Base-by-base conservation (phyloP, 2,329 filamentous ascomycete genomes). In the Niveomyces coronatus region DNA sequence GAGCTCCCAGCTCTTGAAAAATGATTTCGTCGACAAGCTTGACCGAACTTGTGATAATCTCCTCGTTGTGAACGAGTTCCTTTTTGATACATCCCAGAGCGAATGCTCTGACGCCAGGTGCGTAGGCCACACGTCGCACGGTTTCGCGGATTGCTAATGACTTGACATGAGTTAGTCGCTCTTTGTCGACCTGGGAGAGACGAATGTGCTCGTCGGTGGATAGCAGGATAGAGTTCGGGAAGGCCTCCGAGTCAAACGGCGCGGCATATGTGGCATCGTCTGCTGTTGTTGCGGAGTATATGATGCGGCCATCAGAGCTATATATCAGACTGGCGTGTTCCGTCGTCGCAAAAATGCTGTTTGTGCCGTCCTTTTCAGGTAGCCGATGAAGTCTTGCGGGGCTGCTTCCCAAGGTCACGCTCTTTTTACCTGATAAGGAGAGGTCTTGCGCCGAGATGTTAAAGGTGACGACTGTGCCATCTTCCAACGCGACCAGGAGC, bases 311-410 rank as follows among this genome's bases (percentile, higher is more conserved):
- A 53, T 95, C 87, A 0, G 80, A 79, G 8, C 83, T 84, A 54
- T 98, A 95, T 34, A 98, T 94, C 39, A 98, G 62, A 45, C 85
- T 95, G 0, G 91, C 85, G 53, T 95, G 86, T 51, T 98, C 91
- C 41, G 87, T 94, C 0, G 86, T 94, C 1, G 87, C 86, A 55
- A 98, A 94, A 1, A 98, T 79, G 49, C 84, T 93, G 54, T 72
- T 83, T 1, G 85, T 63, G 0, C 73, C 75, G 33, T 79, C 65
- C 1, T 67, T 67, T 35, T 80, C 74, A 0, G 87, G 85, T 3
- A 98, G 63, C 16, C 83, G 68, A 42, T 89, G 82, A 49, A 98
- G 79, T 11, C 76, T 77, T 2, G 89, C 84, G 48, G 93, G 83
- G 43, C 87, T 82, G 11, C 84, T 89, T 17, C 91, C 89, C 10